Base-by-base conservation (phyloP, 306 rosid genomes). In the Adenanthera pavonina region DNA sequence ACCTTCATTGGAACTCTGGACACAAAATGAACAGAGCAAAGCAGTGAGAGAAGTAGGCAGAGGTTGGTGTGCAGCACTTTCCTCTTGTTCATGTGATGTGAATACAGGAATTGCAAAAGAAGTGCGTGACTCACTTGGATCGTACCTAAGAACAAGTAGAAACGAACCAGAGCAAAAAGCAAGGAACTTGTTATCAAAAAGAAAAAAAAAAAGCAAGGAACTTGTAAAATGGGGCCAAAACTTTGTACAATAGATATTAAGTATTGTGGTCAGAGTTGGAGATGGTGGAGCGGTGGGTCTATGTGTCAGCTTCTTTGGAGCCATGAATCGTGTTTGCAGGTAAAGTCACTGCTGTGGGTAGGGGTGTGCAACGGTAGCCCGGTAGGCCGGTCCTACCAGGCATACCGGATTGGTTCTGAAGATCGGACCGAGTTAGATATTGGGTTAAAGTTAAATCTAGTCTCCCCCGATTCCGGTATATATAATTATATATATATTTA, bases 1-100 rank as follows among this genome's bases (percentile, higher is more conserved):
- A 78, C 75, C 54, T 54, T 64, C 54, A 53, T 68, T 49, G 14
- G 48, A 70, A 65, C 75, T 69, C 49, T 73, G 89, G 35, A 72
- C 71, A 56, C 76, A 84, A 73, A 48, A 56, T n/a, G 62, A 81
- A 40, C 12, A 81, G 15, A 79, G 68, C 35, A 74, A 44, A 60
- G 60, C 2, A 82, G 7, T 34, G 66, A 10, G 61, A 72, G 19
- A 2, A 79, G 8, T 36, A 59, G 8, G 1, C 6, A 15, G 33
- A 83, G 15, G 12, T 17, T 16, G 34, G 14, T 35, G 73, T 41
- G 61, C 7, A 3, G 30, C 69, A 77, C 9, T 52, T 38, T 51
- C 87, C 41, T 82, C 53, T 13, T 73, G 62, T 47, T 59, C 25
- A 8, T 65, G 8, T 33, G n/a, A 14, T 49, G 4, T 33, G n/a